Evolutionary conservation across 768 basidiomycete genomes (phyloP).

Genomic region (Phaffia australis): DNA sequence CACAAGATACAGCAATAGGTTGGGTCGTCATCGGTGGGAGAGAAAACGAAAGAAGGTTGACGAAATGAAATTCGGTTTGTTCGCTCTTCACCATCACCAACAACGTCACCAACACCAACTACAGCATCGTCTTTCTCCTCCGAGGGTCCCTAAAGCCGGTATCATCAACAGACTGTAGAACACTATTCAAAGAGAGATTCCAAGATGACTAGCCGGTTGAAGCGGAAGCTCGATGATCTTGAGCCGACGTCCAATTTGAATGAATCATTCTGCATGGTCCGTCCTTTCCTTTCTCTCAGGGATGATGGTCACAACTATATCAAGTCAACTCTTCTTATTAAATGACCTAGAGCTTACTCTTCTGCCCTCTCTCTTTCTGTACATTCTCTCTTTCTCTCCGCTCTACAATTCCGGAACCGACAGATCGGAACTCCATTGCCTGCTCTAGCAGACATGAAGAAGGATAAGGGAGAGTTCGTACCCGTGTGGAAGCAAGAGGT

Average conservation of each 20-base stretch:
- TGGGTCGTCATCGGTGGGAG: too few relatives aligned
- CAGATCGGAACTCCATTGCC: slow-evolving; percentile 92
- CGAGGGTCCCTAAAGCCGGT: too few relatives aligned
- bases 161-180: too few relatives aligned
- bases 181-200: not conserved
- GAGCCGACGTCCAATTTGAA: slow-evolving; percentile 61
- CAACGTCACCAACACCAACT: too few relatives aligned
- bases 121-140: too few relatives aligned
- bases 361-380: slow-evolving; percentile 13
- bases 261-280: slow-evolving; percentile 74
- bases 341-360: not conserved
- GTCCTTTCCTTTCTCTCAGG: slow-evolving; percentile 28
- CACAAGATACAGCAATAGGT: too few relatives aligned
- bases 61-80: too few relatives aligned
- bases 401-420: not conserved
- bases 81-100: too few relatives aligned
- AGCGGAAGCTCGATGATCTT: slow-evolving; percentile 71
- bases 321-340: not conserved
- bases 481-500: slow-evolving; percentile 98
- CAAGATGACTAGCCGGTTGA: slow-evolving; percentile 49
- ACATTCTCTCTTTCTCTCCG: not conserved
- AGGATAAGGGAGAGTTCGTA: slow-evolving; percentile 86
- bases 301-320: not conserved
- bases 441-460: slow-evolving; percentile 68
- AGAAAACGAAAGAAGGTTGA: too few relatives aligned